Percentiles rank a stretch among this genome's conserved stretches.
These are phyloP conservation scores for Violaceomyces palustris DNA, from an alignment of 1,284 basidiomycete genomes.

Conservation along the genomic window DNA sequence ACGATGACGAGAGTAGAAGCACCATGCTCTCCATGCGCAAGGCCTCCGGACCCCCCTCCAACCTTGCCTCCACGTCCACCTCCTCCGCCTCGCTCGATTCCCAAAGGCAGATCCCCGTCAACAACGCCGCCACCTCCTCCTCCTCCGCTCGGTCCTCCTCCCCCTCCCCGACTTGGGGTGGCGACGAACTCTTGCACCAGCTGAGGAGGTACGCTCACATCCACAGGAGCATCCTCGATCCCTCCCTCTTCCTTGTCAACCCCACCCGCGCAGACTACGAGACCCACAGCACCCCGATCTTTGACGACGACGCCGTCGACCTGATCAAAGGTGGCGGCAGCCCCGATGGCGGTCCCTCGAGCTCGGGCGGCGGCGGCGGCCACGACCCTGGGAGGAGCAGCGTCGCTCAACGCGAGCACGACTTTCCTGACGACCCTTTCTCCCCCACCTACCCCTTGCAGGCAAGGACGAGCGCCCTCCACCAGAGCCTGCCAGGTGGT, in stretches of 20 bases:
- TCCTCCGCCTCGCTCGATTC: conserved; percentile 2
- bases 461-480: conserved; percentile 10
- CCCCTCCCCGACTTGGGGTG: conserved; percentile 54
- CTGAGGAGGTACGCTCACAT: conserved; percentile 63
- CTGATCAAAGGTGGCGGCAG: conserved; percentile 1
- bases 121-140: background rate
- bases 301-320: conserved; percentile 53
- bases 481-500: conserved; percentile 18
- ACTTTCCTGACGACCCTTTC: conserved; percentile 28
- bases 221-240: conserved; percentile 71
- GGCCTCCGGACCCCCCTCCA: conserved; percentile 7
- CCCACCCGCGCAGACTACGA: conserved; percentile 85
- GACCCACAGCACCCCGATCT: conserved; percentile 60
- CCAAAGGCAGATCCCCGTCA: conserved; percentile 55
- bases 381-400: too few relatives aligned
- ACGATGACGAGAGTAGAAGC: conserved; percentile 68
- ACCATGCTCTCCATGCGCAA: conserved; percentile 28
- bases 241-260: conserved; percentile 81
- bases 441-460: conserved; percentile 2
- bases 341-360: background rate
- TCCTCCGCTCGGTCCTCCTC: conserved; percentile 3
- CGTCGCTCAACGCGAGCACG: conserved; percentile 2
- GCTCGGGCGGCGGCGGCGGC: too few relatives aligned
- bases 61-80: conserved; percentile 8
- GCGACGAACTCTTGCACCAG: conserved; percentile 60